Percentiles rank a stretch among this genome's conserved stretches.
phyloP scores from a whole-genome alignment of 2,329 filamentous ascomycete species.

The Neurospora crassa region DNA sequence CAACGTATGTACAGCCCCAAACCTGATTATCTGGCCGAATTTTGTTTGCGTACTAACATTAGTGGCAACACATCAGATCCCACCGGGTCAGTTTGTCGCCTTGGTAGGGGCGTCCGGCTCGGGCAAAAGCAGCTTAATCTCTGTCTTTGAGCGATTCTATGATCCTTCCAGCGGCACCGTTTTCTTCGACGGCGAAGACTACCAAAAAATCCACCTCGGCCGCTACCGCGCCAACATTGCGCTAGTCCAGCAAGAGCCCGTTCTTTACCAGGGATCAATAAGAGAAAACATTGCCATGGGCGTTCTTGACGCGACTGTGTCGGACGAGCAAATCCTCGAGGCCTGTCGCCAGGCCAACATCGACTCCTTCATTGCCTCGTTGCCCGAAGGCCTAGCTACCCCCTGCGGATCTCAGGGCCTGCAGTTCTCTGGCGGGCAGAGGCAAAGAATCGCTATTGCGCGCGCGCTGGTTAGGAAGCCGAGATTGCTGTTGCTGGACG shows the following conservation, averaged over 20 bases:
- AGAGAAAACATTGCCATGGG: constrained; percentile 48
- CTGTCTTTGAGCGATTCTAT: constrained; percentile 37
- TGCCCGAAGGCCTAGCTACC: constrained; percentile 52
- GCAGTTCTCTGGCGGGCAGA: constrained; percentile 62
- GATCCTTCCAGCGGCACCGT: constrained; percentile 27
- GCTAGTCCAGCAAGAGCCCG: constrained; percentile 31
- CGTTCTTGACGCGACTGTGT: neutral
- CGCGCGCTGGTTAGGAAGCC: constrained; percentile 60
- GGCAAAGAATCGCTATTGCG: constrained; percentile 65
- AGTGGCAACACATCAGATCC: constrained; percentile 15
- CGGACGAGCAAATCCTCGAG: constrained; percentile 30
- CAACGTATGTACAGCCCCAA: constrained; percentile 6
- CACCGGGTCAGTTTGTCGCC: constrained; percentile 39
- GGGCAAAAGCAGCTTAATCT: constrained; percentile 51
- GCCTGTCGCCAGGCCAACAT: constrained; percentile 47
- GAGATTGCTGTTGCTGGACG: constrained; percentile 59
- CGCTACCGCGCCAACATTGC: constrained; percentile 37
- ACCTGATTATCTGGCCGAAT: neutral
- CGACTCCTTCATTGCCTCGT: constrained; percentile 43
- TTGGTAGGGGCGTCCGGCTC: constrained; percentile 49
- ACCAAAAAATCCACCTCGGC: constrained; percentile 28
- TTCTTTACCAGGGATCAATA: constrained; percentile 34
- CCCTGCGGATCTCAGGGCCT: constrained; percentile 57
- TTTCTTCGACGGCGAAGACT: constrained; percentile 24
- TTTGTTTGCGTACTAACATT: neutral